phyloP scores from a whole-genome alignment of 768 basidiomycete species.

The Galerina sulciceps region DNA sequence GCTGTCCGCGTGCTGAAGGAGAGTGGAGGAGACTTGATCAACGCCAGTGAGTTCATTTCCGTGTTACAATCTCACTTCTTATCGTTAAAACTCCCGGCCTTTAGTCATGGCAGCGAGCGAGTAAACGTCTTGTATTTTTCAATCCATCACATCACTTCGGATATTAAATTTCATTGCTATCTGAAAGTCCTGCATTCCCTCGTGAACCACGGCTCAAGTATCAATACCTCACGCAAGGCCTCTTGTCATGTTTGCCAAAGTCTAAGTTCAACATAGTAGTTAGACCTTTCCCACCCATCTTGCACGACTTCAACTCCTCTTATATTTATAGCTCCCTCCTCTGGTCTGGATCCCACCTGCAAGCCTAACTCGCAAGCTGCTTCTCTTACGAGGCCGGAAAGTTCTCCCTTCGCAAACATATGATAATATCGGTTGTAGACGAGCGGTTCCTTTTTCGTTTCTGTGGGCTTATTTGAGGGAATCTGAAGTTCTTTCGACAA shows the following conservation, averaged over 20 bases:
- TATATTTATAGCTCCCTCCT: constrained; percentile 18
- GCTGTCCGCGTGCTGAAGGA: constrained; percentile 91
- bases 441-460: constrained; percentile 28
- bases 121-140: constrained; percentile 45
- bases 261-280: constrained; percentile 81
- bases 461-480: constrained; percentile 9
- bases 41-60: constrained; percentile 77
- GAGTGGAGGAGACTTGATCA: constrained; percentile 92
- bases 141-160: constrained; percentile 34
- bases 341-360: constrained; percentile 43
- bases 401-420: constrained; percentile 87
- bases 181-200: neutral
- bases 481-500: constrained; percentile 41
- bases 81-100: constrained; percentile 4
- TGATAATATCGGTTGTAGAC: constrained; percentile 94
- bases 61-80: neutral
- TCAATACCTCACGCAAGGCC: neutral
- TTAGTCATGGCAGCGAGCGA: constrained; percentile 94
- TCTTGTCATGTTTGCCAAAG: constrained; percentile 50
- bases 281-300: constrained; percentile 87
- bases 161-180: constrained; percentile 27
- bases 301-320: constrained; percentile 70
- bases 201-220: neutral
- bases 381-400: constrained; percentile 58
- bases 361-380: constrained; percentile 68